Conservation (phyloP, 306 rosid species). For the Adenanthera pavonina region DNA sequence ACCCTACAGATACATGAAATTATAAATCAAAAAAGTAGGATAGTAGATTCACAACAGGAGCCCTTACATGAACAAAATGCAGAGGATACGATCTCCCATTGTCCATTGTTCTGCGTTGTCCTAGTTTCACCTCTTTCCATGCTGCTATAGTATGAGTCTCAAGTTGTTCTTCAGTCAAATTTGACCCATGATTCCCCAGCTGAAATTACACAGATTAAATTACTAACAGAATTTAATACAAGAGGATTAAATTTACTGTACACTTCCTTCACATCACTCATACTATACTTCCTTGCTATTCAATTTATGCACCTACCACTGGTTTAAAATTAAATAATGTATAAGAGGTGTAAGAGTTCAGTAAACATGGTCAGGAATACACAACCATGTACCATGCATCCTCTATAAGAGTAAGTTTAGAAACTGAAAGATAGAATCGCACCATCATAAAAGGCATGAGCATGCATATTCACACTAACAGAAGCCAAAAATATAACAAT, state of each 20-base stretch:
- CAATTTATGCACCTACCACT: neutral
- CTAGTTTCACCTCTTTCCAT: conserved; percentile 82
- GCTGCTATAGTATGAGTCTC: conserved; percentile 88
- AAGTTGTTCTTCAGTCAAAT: conserved; percentile 84
- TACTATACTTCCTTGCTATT: neutral
- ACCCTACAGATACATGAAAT: conserved; percentile 25
- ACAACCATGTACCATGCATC: conserved; percentile 35
- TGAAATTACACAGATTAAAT: conserved; percentile 47
- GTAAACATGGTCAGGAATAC: neutral
- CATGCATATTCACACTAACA: conserved; percentile 27
- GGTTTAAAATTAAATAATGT: neutral
- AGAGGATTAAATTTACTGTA: neutral
- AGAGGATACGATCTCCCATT: conserved; percentile 54
- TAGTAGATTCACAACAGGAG: neutral
- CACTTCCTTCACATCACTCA: neutral
- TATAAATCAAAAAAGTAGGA: conserved; percentile 5
- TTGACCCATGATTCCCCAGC: conserved; percentile 85
- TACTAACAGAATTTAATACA: conserved; percentile 9
- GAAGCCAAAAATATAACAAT: conserved; percentile 22
- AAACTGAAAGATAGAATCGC: conserved; percentile 30
- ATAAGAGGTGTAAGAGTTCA: neutral
- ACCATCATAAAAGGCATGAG: conserved; percentile 4
- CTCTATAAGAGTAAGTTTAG: conserved; percentile 30
- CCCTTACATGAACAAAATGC: conserved; percentile 71
- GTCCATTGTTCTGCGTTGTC: conserved; percentile 49